These are phyloP conservation scores for Phytophthora citricola DNA, from an alignment of 352 stramenopile genomes.

Conservation along the genomic window DNA sequence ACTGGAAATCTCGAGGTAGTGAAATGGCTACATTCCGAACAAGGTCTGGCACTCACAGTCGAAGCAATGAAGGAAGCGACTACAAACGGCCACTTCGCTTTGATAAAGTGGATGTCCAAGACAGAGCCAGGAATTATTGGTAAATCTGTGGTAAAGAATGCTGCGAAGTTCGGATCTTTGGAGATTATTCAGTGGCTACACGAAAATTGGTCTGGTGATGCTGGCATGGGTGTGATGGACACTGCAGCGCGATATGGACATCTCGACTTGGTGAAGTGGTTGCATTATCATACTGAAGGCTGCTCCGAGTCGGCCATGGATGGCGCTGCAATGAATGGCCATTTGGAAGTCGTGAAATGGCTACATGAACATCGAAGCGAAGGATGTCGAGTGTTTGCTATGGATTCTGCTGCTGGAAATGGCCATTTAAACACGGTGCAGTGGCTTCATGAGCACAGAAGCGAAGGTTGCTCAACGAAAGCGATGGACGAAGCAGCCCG, in stretches of 20 bases:
- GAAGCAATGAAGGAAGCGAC: neutral
- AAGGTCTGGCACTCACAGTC: neutral
- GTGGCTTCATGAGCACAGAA: neutral
- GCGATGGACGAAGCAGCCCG: neutral
- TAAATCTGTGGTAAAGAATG: neutral
- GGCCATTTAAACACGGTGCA: neutral
- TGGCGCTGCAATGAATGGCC: neutral
- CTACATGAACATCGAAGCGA: neutral
- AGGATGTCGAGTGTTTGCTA: neutral
- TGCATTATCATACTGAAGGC: too few relatives aligned
- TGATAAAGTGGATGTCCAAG: constrained; percentile 4
- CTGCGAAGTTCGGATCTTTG: neutral
- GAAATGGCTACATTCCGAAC: constrained; percentile 5
- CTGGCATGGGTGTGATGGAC: neutral
- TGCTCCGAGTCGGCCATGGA: neutral
- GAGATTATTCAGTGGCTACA: constrained; percentile 6
- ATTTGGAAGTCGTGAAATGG: neutral
- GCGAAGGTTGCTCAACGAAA: neutral
- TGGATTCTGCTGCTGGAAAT: neutral
- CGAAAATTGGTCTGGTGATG: constrained; percentile 1
- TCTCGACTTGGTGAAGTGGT: too few relatives aligned
- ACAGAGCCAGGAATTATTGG: neutral
- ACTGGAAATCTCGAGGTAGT: constrained; percentile 1
- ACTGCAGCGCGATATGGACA: neutral
- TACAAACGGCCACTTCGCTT: neutral